Evolutionary conservation across 371 early-diverging fungal species (phyloP).

Genomic region (Thermomucor indicae-seudaticae): DNA sequence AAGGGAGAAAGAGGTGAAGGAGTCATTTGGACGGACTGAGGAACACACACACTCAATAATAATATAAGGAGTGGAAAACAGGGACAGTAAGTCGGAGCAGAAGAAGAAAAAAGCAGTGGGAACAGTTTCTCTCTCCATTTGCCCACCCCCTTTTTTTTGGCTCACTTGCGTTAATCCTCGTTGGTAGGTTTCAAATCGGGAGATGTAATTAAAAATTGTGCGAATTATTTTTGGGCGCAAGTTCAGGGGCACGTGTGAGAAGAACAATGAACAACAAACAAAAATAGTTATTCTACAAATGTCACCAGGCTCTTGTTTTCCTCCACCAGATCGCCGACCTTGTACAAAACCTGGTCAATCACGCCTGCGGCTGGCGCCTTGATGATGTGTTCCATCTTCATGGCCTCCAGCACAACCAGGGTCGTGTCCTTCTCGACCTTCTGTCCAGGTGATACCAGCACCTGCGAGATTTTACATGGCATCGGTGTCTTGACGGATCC

Average conservation of each 20-base stretch:
- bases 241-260: too few species aligned
- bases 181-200: neutral
- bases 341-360: constrained; percentile 71
- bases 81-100: neutral
- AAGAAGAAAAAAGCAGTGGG: neutral
- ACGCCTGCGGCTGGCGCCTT: constrained; percentile 79
- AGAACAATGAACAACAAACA: neutral
- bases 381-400: constrained; percentile 98
- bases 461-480: constrained; percentile 94
- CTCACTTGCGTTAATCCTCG: neutral
- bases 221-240: neutral
- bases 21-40: constrained; percentile 4
- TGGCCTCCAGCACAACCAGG: constrained; percentile 90
- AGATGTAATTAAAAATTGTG: neutral
- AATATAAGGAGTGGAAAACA: too few species aligned
- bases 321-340: constrained; percentile 84
- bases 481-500: constrained; percentile 88
- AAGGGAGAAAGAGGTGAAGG: constrained; percentile 16
- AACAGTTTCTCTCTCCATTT: neutral
- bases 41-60: too few species aligned
- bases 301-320: constrained; percentile 82
- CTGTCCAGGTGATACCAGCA: constrained; percentile 78
- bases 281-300: constrained; percentile 52
- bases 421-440: constrained; percentile 79
- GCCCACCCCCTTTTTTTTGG: neutral